phyloP scores from a whole-genome alignment of 2,329 filamentous ascomycete species.

The Neopestalotiopsis sp. region DNA sequence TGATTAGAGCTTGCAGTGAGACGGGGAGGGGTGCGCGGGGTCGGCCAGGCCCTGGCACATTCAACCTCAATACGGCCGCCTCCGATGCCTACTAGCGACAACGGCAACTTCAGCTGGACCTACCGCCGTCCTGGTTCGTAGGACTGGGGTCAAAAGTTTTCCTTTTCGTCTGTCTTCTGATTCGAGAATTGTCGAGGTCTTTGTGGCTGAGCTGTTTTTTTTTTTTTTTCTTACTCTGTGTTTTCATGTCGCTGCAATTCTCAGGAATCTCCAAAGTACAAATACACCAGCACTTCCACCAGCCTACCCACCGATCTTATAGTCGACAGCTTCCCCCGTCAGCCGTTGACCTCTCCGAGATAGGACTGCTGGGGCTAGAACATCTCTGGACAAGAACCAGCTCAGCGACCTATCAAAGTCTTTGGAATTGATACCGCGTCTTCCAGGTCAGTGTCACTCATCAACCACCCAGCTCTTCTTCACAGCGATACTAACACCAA shows the following conservation, averaged over 20 bases:
- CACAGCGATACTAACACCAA: neutral
- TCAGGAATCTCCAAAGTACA: conserved; percentile 1
- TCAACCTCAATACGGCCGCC: conserved; percentile 12
- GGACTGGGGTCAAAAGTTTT: conserved; percentile 11
- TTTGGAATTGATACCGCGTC: neutral
- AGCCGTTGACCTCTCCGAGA: neutral
- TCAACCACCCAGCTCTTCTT: neutral
- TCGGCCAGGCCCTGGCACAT: conserved; percentile 3
- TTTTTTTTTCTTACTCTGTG: no score
- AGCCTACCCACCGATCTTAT: neutral
- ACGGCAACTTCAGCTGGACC: conserved; percentile 10
- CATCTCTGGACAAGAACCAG: neutral
- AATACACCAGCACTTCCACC: neutral
- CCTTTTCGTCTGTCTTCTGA: neutral
- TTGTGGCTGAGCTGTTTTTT: conserved; percentile 1
- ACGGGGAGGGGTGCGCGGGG: neutral
- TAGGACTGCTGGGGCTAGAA: neutral
- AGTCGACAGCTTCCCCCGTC: neutral
- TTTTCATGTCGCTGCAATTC: neutral
- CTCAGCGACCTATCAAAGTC: no score
- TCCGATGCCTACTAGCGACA: conserved; percentile 4
- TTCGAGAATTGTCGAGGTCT: neutral
- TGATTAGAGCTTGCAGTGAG: neutral
- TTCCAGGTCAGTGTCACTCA: neutral
- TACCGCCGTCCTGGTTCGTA: conserved; percentile 7